A percentile compares a stretch with the other conserved stretches of the same genome.
phyloP scores from a whole-genome alignment of 345 rosid genomes.

The Durio zibethinus region DNA sequence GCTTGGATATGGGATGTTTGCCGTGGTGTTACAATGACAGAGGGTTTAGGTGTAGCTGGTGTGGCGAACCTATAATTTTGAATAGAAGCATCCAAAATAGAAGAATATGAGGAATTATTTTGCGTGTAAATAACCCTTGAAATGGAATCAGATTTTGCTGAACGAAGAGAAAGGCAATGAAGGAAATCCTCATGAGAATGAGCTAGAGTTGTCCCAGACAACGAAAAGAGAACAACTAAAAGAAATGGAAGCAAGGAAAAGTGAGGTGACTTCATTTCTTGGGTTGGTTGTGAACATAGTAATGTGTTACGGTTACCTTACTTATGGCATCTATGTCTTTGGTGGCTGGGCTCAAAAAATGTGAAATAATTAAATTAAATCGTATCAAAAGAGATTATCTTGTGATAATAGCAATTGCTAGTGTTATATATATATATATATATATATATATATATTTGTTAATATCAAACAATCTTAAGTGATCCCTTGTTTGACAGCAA shows the following conservation, averaged over 20 bases:
- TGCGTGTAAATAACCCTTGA: too few species aligned
- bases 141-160: not conserved
- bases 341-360: not conserved
- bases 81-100: not conserved
- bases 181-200: not conserved
- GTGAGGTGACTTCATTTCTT: not conserved
- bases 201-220: not conserved
- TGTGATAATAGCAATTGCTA: too few species aligned
- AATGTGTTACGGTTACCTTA: not conserved
- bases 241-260: not conserved
- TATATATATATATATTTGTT: too few species aligned
- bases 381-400: too few species aligned
- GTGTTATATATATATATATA: too few species aligned
- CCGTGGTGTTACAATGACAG: not conserved
- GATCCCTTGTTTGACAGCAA: too few species aligned
- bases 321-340: not conserved
- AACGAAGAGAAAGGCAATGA: not conserved
- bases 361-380: too few species aligned
- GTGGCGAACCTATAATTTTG: not conserved
- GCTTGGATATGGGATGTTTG: constrained; percentile 3
- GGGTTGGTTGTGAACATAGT: not conserved
- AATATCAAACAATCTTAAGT: too few species aligned
- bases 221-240: not conserved
- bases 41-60: not conserved
- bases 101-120: not conserved